Conservation (phyloP, 2,329 filamentous ascomycete genomes). For the Fusarium sacchari region DNA sequence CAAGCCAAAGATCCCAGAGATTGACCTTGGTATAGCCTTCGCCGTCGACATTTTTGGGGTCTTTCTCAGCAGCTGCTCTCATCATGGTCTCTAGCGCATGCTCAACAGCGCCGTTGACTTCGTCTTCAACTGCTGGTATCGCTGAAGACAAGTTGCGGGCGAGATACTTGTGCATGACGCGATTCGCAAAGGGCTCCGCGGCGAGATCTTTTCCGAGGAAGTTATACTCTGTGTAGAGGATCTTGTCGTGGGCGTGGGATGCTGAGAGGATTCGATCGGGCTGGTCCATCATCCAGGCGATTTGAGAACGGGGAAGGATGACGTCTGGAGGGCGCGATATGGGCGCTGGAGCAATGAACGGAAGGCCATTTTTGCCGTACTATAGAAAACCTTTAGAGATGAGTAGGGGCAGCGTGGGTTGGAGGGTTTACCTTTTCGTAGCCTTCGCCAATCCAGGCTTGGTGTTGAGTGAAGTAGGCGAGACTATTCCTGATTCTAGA, state of each 20-base stretch:
- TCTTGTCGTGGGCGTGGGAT: constrained; percentile 53
- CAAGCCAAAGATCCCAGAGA: constrained; percentile 57
- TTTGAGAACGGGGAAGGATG: constrained; percentile 56
- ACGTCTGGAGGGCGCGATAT: constrained; percentile 55
- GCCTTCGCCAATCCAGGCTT: constrained; percentile 54
- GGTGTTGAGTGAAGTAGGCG: constrained; percentile 51
- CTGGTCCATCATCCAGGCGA: constrained; percentile 58
- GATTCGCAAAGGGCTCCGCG: constrained; percentile 52
- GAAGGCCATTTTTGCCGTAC: constrained; percentile 54
- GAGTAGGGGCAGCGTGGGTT: too few species aligned
- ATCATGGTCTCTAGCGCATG: constrained; percentile 46
- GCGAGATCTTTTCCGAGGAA: constrained; percentile 52
- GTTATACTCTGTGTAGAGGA: constrained; percentile 54
- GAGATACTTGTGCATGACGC: constrained; percentile 57
- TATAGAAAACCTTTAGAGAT: constrained; percentile 19
- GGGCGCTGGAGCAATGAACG: constrained; percentile 56
- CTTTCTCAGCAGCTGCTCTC: constrained; percentile 11
- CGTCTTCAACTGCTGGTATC: constrained; percentile 54
- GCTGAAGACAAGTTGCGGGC: constrained; percentile 53
- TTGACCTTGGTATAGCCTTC: constrained; percentile 53
- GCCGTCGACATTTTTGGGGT: constrained; percentile 37
- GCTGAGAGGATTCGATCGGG: constrained; percentile 57
- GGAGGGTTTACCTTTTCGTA: constrained; percentile 51
- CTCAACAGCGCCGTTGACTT: constrained; percentile 50
- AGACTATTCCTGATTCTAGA: constrained; percentile 53